Percentiles rank a stretch among this genome's conserved stretches.
Evolutionary conservation across 805 yeast species (phyloP).

Genomic region (Candida jianshihensis): DNA sequence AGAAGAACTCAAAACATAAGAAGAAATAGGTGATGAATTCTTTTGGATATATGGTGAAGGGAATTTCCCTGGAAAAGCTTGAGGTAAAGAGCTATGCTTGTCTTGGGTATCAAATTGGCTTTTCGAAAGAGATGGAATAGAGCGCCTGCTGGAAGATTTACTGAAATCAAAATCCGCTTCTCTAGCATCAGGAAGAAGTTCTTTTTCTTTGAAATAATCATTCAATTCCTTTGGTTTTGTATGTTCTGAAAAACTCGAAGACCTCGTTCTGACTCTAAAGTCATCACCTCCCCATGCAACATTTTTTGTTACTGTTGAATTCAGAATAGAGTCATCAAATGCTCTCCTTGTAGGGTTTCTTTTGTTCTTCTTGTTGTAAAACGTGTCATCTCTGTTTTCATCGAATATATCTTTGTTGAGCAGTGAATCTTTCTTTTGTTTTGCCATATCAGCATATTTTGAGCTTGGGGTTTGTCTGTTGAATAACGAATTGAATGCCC

Average conservation of each 20-base stretch:
- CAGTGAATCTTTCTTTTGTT: not conserved
- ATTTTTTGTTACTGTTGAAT: constrained; percentile 1
- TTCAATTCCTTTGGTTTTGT: not conserved
- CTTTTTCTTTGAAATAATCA: constrained; percentile 13
- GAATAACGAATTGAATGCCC: constrained; percentile 22
- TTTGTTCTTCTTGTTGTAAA: constrained; percentile 8
- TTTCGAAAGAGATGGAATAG: not conserved
- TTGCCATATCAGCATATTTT: constrained; percentile 16
- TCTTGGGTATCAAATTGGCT: constrained; percentile 1
- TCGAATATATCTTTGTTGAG: not conserved
- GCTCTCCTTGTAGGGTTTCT: constrained; percentile 2
- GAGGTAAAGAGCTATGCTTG: constrained; percentile 10
- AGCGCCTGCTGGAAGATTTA: not conserved
- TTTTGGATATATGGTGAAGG: constrained; percentile 15
- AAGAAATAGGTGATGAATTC: constrained; percentile 1
- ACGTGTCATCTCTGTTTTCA: constrained; percentile 9
- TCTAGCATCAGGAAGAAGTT: constrained; percentile 12
- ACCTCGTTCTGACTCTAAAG: constrained; percentile 4
- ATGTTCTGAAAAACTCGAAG: constrained; percentile 6
- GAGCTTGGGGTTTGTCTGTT: constrained; percentile 19
- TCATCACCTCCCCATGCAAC: constrained; percentile 12
- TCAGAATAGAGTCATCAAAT: constrained; percentile 1
- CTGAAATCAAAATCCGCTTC: constrained; percentile 2
- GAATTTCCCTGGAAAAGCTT: constrained; percentile 21
- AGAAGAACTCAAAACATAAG: constrained; percentile 11